Evolutionary conservation across 2,329 filamentous ascomycete genomes (phyloP).

Genomic region (Kalmusia sp.): DNA sequence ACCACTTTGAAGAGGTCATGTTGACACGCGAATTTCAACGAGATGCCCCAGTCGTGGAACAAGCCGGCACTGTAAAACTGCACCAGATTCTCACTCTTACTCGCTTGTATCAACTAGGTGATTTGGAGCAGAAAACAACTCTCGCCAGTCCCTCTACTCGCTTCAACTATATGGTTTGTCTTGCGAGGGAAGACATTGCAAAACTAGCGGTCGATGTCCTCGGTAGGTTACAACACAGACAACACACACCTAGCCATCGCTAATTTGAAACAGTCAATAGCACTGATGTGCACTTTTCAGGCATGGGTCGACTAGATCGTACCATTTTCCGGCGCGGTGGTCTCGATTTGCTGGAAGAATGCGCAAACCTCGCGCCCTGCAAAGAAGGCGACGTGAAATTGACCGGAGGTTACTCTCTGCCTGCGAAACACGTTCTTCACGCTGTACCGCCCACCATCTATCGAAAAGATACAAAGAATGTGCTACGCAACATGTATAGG

Average conservation of each 20-base stretch:
- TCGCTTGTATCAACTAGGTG: constrained; percentile 33
- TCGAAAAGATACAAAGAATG: constrained; percentile 27
- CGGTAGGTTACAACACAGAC: neutral
- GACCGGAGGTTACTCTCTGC: constrained; percentile 35
- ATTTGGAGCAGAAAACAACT: constrained; percentile 32
- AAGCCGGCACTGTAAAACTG: constrained; percentile 24
- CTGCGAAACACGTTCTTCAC: constrained; percentile 39
- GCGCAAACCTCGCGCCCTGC: constrained; percentile 28
- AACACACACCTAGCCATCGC: no score
- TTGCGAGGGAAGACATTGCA: constrained; percentile 43
- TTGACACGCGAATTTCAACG: constrained; percentile 32
- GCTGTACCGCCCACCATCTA: constrained; percentile 35
- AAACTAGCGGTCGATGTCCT: constrained; percentile 36
- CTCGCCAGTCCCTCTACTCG: constrained; percentile 25
- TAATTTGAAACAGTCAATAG: constrained; percentile 37
- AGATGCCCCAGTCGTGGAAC: constrained; percentile 14
- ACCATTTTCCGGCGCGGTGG: constrained; percentile 41
- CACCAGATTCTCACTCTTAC: constrained; percentile 35
- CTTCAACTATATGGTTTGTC: constrained; percentile 37
- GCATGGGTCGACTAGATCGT: constrained; percentile 38
- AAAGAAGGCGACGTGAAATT: constrained; percentile 37
- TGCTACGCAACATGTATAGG: constrained; percentile 37
- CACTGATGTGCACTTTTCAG: constrained; percentile 32
- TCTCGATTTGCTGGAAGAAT: constrained; percentile 26
- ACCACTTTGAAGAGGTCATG: constrained; percentile 33